These are phyloP conservation scores for Chlorella sp. DNA, from an alignment of 139 green algal species.

Conservation along the genomic window DNA sequence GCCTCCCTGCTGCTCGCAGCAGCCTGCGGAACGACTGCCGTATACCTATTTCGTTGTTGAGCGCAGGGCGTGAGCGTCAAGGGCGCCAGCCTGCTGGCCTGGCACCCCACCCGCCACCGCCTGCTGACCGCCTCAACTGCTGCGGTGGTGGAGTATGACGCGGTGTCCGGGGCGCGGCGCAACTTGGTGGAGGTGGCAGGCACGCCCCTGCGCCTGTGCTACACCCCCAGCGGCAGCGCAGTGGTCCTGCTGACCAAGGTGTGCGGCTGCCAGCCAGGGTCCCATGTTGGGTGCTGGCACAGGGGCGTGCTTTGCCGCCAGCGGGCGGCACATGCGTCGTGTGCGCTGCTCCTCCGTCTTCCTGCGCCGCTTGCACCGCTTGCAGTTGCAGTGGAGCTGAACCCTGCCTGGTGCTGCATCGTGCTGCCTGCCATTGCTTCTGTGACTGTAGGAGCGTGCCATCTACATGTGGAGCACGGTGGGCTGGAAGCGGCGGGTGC, in stretches of 20 bases:
- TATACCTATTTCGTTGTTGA: not conserved
- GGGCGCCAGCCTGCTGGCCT: conserved; percentile 19
- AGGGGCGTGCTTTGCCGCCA: not conserved
- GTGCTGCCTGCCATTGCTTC: not conserved
- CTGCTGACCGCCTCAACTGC: conserved; percentile 24
- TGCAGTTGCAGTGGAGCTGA: not conserved
- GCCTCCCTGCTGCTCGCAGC: not conserved
- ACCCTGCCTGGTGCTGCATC: not conserved
- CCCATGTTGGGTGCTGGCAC: not conserved
- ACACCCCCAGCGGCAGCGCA: conserved; percentile 31
- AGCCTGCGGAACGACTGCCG: not conserved
- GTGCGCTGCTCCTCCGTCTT: not conserved
- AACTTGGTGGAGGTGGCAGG: conserved; percentile 42
- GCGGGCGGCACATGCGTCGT: no score
- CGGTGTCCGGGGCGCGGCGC: conserved; percentile 40
- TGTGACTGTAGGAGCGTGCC: conserved; percentile 35
- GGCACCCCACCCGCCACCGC: conserved; percentile 22
- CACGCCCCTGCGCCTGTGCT: conserved; percentile 38
- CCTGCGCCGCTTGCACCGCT: not conserved
- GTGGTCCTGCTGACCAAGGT: conserved; percentile 49
- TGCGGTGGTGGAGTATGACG: conserved; percentile 47
- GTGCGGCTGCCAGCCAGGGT: not conserved
- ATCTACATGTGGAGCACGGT: conserved; percentile 42
- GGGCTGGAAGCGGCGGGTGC: conserved; percentile 36
- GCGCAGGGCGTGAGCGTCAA: conserved; percentile 7